Base-by-base conservation (phyloP, 2,329 filamentous ascomycete species). In the Trichophyton simii region DNA sequence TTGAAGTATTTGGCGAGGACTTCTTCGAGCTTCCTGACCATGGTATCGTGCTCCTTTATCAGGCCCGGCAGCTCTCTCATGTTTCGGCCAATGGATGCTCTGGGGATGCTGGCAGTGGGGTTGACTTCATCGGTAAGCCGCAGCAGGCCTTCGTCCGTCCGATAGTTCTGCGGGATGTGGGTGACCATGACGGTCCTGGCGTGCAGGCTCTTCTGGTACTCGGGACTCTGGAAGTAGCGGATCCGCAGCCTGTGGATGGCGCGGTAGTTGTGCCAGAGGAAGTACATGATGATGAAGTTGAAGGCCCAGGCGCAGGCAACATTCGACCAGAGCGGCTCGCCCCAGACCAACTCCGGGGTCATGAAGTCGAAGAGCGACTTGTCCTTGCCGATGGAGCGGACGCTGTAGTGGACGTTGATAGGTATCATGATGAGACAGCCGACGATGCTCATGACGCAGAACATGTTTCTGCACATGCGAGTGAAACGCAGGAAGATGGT, bases 391-490 rank as follows among this genome's bases (percentile, higher is more conserved):
- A 66, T 66, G 15, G 64, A 60, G 11, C 72, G 70, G 25, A 73
- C 72, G 60, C 78, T 81, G 61, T 81, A 76, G 6, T 77, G 76
- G 63, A 89, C 74, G 70, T 96, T 92, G 68, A 95, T 77, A 0
- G 94, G 94, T 44, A 96, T 85, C 65, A 96, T 80, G 63, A 97
- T 83, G 59, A 79, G 80, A 66, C 89, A 87, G 18, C 88, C 90
- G 36, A 95, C 73, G 5, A 95, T 65, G 31, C 85, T 82, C 61
- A 96, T 76, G 6, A 83, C 76, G 31, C 88, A 71, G 71, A 97
- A 96, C 65, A 97, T 88, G 72, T 96, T 94, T 63, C 94, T 86
- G 70, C 89, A 89, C 94, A 99, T 97, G 66, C 86, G 82, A 58
- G 86, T 83, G 69, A 96, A 91, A 59, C 92, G 86, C 66, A 99